Conservation (phyloP, 495 filamentous ascomycete genomes). For the Aspergillus sclerotioniger region DNA sequence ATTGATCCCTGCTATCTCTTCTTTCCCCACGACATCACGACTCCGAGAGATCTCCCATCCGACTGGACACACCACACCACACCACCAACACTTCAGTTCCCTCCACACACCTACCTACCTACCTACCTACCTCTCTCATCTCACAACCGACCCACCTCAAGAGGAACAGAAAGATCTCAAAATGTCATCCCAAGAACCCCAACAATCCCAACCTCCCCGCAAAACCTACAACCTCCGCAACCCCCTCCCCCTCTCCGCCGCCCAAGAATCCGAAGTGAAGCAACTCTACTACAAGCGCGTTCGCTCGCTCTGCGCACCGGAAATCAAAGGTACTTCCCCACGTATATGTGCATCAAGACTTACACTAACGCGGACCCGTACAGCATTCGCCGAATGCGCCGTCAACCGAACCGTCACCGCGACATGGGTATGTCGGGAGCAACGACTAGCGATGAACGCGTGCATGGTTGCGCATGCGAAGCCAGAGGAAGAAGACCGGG, state of each 20-base stretch:
- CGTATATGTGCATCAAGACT: not conserved
- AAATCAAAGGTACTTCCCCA: conserved; percentile 71
- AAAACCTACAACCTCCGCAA: conserved; percentile 56
- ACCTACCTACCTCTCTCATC: not conserved
- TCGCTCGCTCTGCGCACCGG: conserved; percentile 69
- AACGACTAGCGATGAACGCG: conserved; percentile 82
- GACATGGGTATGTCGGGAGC: conserved; percentile 75
- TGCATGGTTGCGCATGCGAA: conserved; percentile 90
- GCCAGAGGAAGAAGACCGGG: conserved; percentile 78
- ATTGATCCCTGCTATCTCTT: no score
- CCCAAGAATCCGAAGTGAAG: conserved; percentile 87
- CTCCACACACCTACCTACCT: no score
- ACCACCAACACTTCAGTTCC: not conserved
- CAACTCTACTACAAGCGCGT: conserved; percentile 89
- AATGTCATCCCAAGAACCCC: not conserved
- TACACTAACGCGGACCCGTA: conserved; percentile 4
- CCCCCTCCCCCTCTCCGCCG: conserved; percentile 86
- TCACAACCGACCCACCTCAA: no score
- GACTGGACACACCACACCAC: not conserved
- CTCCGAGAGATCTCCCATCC: not conserved
- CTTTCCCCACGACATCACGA: no score
- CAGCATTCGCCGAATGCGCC: conserved; percentile 90
- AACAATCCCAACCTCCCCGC: not conserved
- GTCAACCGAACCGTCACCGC: conserved; percentile 78
- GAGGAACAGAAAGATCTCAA: not conserved